phyloP scores from a whole-genome alignment of 257 asterid species.

The Salvia splendens region DNA sequence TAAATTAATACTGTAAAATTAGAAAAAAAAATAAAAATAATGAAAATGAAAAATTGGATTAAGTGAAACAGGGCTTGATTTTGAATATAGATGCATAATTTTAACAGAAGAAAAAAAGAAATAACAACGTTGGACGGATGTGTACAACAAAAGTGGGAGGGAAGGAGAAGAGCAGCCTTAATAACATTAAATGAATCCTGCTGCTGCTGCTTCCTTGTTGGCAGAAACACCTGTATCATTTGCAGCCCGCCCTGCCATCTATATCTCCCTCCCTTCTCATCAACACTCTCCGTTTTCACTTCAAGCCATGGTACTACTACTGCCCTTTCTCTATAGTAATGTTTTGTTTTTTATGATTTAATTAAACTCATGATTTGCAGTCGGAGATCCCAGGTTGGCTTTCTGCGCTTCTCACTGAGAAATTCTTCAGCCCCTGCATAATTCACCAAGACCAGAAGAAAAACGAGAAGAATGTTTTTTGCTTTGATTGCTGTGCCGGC shows the following conservation, averaged over 20 bases:
- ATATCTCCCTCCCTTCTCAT: background rate
- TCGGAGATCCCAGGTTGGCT: constrained; percentile 61
- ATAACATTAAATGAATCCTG: background rate
- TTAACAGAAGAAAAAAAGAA: constrained; percentile 13
- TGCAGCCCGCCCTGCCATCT: background rate
- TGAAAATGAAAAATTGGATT: too few relatives aligned
- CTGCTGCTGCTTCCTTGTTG: background rate
- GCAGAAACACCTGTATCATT: background rate
- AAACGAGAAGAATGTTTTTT: constrained; percentile 65
- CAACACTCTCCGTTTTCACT: too few relatives aligned
- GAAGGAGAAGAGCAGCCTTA: background rate
- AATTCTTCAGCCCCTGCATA: constrained; percentile 68
- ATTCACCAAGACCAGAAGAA: constrained; percentile 54
- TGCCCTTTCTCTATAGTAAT: too few relatives aligned
- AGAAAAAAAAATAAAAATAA: too few relatives aligned
- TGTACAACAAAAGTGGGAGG: background rate
- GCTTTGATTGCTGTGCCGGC: constrained; percentile 67
- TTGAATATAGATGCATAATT: too few relatives aligned
- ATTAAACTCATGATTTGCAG: background rate
- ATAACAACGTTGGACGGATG: constrained; percentile 22
- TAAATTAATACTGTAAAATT: too few relatives aligned
- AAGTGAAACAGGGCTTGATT: too few relatives aligned
- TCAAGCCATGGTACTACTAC: too few relatives aligned
- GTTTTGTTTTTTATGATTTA: too few relatives aligned
- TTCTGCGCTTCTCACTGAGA: constrained; percentile 47